These are phyloP conservation scores for Boletus sp. DNA, from an alignment of 1,284 basidiomycete genomes.

Conservation along the genomic window DNA sequence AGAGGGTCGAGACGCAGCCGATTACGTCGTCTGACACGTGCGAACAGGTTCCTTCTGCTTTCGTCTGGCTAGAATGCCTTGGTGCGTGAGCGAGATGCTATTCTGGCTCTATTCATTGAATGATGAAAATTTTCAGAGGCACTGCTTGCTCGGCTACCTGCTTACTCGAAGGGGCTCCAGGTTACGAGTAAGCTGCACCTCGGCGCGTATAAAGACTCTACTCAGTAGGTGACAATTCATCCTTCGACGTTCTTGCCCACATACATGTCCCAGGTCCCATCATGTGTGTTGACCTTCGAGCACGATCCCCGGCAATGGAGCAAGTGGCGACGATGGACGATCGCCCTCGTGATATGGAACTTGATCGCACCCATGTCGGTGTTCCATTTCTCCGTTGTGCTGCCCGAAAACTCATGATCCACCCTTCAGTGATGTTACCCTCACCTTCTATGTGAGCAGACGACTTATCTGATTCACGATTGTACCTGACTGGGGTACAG, in stretches of 20 bases:
- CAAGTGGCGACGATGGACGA: conserved; percentile 24
- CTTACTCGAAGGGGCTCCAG: neutral
- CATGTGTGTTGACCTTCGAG: conserved; percentile 16
- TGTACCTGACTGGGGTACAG: conserved; percentile 9
- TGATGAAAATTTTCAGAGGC: conserved; percentile 6
- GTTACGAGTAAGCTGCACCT: neutral
- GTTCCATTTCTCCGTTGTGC: conserved; percentile 1
- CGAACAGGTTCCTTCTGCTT: neutral
- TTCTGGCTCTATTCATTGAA: neutral
- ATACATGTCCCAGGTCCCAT: conserved; percentile 21
- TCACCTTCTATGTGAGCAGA: conserved; percentile 26
- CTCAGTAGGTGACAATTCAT: neutral
- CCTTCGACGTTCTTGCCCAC: conserved; percentile 7
- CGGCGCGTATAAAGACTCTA: conserved; percentile 9
- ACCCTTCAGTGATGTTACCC: conserved; percentile 20
- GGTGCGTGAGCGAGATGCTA: conserved; percentile 4
- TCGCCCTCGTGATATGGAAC: conserved; percentile 26
- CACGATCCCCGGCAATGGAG: conserved; percentile 28
- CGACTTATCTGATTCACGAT: neutral
- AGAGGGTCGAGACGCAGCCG: neutral
- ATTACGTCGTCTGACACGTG: conserved; percentile 15
- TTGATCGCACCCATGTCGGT: conserved; percentile 27
- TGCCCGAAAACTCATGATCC: conserved; percentile 6
- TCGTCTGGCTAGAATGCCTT: neutral
- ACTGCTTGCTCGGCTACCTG: neutral